Conservation (phyloP, 495 filamentous ascomycete genomes). For the Viridothelium virens region DNA sequence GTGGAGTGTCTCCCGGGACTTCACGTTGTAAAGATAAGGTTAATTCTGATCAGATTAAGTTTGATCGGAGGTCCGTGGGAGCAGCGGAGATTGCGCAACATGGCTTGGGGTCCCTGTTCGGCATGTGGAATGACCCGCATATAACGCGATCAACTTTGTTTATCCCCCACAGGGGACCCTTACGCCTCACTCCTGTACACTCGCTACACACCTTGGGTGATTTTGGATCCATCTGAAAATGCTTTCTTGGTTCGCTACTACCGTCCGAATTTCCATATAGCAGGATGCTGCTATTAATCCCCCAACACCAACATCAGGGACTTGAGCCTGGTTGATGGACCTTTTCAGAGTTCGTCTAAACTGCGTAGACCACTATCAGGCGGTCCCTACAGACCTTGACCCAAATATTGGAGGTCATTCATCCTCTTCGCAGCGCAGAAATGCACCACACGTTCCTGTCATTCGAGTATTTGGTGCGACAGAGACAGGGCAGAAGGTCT, state of each 20-base stretch:
- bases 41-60: no score
- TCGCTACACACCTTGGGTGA: no score
- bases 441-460: conserved; percentile 68
- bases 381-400: conserved; percentile 68
- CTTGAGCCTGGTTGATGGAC: conserved; percentile 30
- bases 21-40: no score
- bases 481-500: conserved; percentile 92
- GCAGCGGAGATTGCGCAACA: background rate
- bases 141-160: conserved; percentile 9
- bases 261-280: background rate
- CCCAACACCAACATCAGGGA: conserved; percentile 19
- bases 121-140: conserved; percentile 1
- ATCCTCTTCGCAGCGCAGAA: conserved; percentile 43
- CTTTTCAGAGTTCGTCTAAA: conserved; percentile 77
- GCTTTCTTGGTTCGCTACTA: background rate
- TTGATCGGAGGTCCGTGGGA: no score
- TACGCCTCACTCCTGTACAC: background rate
- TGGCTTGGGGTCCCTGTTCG: background rate
- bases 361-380: conserved; percentile 90
- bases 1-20: no score
- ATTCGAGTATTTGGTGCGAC: conserved; percentile 89
- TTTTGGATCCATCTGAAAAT: background rate
- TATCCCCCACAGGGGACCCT: background rate
- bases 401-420: conserved; percentile 60
- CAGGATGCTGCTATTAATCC: conserved; percentile 1